Conservation (phyloP, 1,284 basidiomycete species). For the Hemileccinum hortonii region DNA sequence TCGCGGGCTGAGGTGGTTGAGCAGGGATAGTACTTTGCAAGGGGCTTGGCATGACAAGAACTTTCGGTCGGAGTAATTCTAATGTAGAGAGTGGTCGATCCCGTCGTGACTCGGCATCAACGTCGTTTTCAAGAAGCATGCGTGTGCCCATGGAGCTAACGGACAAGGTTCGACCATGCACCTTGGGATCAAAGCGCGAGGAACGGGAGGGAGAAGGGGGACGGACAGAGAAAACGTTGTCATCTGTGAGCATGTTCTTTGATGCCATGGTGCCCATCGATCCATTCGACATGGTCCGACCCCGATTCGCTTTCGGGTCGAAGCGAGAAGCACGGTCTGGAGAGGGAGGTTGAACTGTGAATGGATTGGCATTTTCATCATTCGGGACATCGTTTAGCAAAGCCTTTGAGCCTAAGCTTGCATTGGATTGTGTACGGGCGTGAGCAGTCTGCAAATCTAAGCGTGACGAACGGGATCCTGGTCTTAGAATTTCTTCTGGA, state of each 20-base stretch:
- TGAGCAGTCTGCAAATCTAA: conserved; percentile 33
- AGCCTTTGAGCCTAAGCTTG: conserved; percentile 47
- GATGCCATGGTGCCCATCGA: conserved; percentile 39
- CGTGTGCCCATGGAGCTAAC: conserved; percentile 65
- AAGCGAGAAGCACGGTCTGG: conserved; percentile 39
- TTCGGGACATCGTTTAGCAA: conserved; percentile 37
- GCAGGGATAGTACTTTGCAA: conserved; percentile 53
- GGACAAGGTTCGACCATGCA: conserved; percentile 61
- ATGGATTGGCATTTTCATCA: conserved; percentile 25
- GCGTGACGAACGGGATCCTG: conserved; percentile 33
- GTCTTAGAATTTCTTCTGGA: conserved; percentile 35
- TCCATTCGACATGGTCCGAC: conserved; percentile 40
- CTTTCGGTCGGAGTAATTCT: conserved; percentile 76
- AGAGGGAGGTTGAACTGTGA: conserved; percentile 32
- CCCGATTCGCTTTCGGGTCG: conserved; percentile 38
- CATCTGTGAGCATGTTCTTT: conserved; percentile 39
- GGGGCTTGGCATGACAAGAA: conserved; percentile 84
- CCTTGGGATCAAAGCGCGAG: conserved; percentile 74
- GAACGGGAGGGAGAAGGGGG: conserved; percentile 57
- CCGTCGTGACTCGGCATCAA: conserved; percentile 41
- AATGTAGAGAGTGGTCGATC: conserved; percentile 66
- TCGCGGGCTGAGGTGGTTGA: conserved; percentile 30
- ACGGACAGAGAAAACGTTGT: conserved; percentile 61
- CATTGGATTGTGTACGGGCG: conserved; percentile 46
- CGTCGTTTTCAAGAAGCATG: conserved; percentile 59